These are phyloP conservation scores for Pichia gijzeniarum DNA, from an alignment of 805 yeast genomes.

Conservation along the genomic window DNA sequence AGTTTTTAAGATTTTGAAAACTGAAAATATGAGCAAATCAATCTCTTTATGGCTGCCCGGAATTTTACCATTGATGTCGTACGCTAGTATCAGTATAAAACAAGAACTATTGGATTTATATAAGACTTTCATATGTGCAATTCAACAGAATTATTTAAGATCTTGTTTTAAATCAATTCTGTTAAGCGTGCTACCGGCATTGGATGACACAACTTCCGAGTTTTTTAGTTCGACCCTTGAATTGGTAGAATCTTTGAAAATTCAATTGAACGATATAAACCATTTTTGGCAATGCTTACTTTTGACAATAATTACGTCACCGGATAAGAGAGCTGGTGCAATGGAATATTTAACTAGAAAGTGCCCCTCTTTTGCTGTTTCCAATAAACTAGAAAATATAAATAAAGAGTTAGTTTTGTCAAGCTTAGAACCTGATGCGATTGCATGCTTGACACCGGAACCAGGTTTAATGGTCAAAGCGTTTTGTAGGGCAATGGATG, in stretches of 20 bases:
- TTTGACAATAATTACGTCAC: constrained; percentile 65
- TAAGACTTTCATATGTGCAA: constrained; percentile 44
- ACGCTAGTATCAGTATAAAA: constrained; percentile 83
- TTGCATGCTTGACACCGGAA: constrained; percentile 62
- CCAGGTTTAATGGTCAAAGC: constrained; percentile 75
- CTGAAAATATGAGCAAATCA: constrained; percentile 45
- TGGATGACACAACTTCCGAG: constrained; percentile 90
- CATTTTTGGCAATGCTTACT: constrained; percentile 86
- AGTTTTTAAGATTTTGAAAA: constrained; percentile 60
- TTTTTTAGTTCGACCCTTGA: constrained; percentile 56
- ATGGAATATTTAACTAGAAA: constrained; percentile 64
- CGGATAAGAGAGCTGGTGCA: constrained; percentile 80
- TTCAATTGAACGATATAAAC: constrained; percentile 53
- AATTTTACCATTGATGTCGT: constrained; percentile 78
- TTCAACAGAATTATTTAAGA: constrained; percentile 45
- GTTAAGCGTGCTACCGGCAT: constrained; percentile 72
- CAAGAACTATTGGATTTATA: constrained; percentile 66
- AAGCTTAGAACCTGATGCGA: constrained; percentile 36
- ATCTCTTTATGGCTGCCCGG: constrained; percentile 89
- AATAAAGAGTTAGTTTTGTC: constrained; percentile 21
- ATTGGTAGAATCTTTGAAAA: constrained; percentile 54
- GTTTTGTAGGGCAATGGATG: constrained; percentile 58
- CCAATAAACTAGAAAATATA: background rate
- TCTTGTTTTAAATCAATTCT: constrained; percentile 62
- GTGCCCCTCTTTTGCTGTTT: constrained; percentile 49